Evolutionary conservation across 148 eudicot species (phyloP).

Genomic region (Spergularia bocconei): DNA sequence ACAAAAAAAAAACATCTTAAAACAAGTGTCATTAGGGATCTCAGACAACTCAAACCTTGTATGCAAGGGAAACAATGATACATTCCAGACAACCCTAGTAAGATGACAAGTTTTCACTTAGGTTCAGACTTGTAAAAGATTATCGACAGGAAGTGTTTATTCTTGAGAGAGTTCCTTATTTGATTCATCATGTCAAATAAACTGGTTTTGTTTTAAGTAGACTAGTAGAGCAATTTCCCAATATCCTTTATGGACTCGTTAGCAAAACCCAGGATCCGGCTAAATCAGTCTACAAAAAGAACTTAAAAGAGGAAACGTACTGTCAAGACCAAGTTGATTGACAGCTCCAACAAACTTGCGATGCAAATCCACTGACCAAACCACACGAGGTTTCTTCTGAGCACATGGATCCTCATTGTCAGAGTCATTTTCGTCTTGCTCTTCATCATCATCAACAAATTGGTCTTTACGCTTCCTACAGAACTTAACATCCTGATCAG

Average conservation of each 20-base stretch:
- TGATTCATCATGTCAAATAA: neutral
- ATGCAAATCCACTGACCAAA: conserved; percentile 69
- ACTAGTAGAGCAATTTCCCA: too few species aligned
- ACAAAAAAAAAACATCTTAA: too few species aligned
- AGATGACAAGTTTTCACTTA: too few species aligned
- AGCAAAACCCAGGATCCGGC: neutral
- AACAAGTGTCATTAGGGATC: too few species aligned
- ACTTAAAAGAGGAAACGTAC: conserved; percentile 33
- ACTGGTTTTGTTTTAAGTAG: too few species aligned
- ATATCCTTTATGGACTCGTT: too few species aligned
- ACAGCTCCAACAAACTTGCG: conserved; percentile 81
- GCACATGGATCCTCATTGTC: conserved; percentile 48
- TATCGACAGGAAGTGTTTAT: too few species aligned
- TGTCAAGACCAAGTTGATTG: conserved; percentile 56
- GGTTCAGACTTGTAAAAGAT: too few species aligned
- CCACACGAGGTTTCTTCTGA: conserved; percentile 70
- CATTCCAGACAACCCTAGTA: too few species aligned
- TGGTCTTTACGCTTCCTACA: conserved; percentile 58
- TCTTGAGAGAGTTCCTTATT: neutral
- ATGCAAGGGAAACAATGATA: too few species aligned
- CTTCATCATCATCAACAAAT: conserved; percentile 36
- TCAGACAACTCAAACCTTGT: too few species aligned
- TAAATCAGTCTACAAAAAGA: neutral
- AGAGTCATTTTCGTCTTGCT: conserved; percentile 40
- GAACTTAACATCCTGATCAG: conserved; percentile 39